phyloP scores from a whole-genome alignment of 192 early-diverging fungal genomes.

The Podila clonocystis region DNA sequence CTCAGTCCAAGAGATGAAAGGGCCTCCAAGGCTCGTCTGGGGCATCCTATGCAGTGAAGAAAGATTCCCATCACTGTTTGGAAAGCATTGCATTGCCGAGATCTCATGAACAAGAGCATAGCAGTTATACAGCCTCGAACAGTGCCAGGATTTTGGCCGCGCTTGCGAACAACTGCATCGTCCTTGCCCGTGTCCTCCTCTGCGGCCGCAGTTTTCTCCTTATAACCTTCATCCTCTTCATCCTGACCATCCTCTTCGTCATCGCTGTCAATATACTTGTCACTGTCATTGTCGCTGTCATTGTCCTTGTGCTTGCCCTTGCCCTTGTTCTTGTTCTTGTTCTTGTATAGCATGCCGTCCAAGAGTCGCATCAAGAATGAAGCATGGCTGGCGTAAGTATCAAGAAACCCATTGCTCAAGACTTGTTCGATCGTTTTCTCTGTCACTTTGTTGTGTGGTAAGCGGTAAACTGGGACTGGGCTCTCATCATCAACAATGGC shows the following conservation, averaged over 20 bases:
- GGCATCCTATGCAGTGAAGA: conserved; percentile 13
- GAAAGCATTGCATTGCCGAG: conserved; percentile 15
- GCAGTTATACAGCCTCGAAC: conserved; percentile 22
- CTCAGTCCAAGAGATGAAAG: conserved; percentile 16
- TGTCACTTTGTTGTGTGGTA: conserved; percentile 14
- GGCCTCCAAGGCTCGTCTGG: background rate
- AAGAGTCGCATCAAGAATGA: conserved; percentile 11
- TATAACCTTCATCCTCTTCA: too few relatives aligned
- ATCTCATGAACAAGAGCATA: conserved; percentile 16
- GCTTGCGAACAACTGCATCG: conserved; percentile 3
- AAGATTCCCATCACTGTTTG: conserved; percentile 28
- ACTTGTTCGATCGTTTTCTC: background rate
- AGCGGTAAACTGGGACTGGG: background rate
- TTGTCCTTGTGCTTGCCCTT: too few relatives aligned
- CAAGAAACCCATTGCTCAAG: conserved; percentile 10
- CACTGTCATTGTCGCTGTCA: too few relatives aligned
- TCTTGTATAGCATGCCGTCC: conserved; percentile 10
- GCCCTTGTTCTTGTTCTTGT: too few relatives aligned
- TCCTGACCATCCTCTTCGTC: too few relatives aligned
- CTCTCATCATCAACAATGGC: background rate
- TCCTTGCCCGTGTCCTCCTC: background rate
- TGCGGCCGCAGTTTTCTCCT: too few relatives aligned
- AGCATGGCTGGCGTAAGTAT: background rate
- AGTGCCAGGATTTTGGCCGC: conserved; percentile 5
- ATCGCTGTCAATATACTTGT: too few relatives aligned